Evolutionary conservation across 371 early-diverging fungal genomes (phyloP), one percentile per base, ranked within the genome.

Genomic region (Syncephalis plumigaleata): DNA sequence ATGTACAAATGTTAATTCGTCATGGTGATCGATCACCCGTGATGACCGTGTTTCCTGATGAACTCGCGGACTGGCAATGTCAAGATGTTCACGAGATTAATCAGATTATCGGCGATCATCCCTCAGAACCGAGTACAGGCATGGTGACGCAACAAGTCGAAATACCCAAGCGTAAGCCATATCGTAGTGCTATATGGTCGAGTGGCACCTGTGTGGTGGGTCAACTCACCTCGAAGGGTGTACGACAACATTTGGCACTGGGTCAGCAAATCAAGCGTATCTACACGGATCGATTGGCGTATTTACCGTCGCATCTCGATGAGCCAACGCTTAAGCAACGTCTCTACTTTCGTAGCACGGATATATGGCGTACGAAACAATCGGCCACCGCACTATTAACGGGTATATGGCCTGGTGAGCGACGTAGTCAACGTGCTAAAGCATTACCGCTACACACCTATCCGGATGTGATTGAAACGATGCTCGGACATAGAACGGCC

Each of bases 331-430:
- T 50, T 24, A 11, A 4, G 7, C 31, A 31, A 31, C 31, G 31
- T 7, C 44, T 59, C 9, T 55, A 50, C 39, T 23, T 54, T 8
- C 37, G 58, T 3, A 48, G 49, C 2, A 59, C 61, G 39, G 57
- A 68, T 42, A 23, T 57, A 13, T 64, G 67, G 68, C 67, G 76
- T 18, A 75, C 76, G 1, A 61, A 65, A 18, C 65, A 71, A 42
- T 68, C 73, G 11, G 74, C 65, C 0, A 59, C 68, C 51, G 56
- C 62, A 39, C 45, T 76, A 25, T 48, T 76, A 44, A 62, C 60
- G 27, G 69, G 70, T 4, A 36, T 76, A 23, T 75, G 62, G 53
- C 68, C 77, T 2, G 39, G 49, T n/a, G 40, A 45, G 21, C 23
- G 43, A 16, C 44, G 31, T 16, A 26, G 17, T 24, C 23, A 15